Evolutionary conservation across 495 filamentous ascomycete species (phyloP).

Genomic region (Penicillium angulare): DNA sequence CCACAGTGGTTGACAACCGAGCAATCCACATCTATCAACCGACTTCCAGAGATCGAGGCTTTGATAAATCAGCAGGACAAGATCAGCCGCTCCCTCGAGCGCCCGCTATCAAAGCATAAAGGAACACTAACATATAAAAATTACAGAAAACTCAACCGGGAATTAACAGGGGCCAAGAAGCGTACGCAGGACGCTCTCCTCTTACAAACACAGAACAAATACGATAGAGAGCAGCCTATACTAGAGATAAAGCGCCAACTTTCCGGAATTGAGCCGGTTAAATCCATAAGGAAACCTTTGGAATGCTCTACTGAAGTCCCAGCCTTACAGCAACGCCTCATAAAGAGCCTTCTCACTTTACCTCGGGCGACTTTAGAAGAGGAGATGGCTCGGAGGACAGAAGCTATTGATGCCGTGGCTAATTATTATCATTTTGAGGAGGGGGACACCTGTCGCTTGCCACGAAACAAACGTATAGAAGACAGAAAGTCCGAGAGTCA

Average conservation of each 20-base stretch:
- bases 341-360: slow-evolving; percentile 31
- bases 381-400: slow-evolving; percentile 29
- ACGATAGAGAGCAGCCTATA: slow-evolving; percentile 29
- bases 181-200: slow-evolving; percentile 25
- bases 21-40: slow-evolving; percentile 30
- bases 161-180: slow-evolving; percentile 22
- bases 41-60: slow-evolving; percentile 16
- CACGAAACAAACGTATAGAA: slow-evolving; percentile 17
- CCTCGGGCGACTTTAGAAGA: slow-evolving; percentile 29
- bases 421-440: slow-evolving; percentile 34
- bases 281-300: slow-evolving; percentile 13
- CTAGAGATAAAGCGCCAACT: slow-evolving; percentile 25
- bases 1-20: slow-evolving; percentile 27
- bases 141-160: slow-evolving; percentile 26
- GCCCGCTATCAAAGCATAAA: slow-evolving; percentile 16
- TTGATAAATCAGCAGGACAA: slow-evolving; percentile 21
- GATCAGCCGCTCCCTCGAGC: slow-evolving; percentile 12
- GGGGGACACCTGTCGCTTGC: slow-evolving; percentile 22
- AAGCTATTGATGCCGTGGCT: slow-evolving; percentile 32
- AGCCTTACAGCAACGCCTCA: slow-evolving; percentile 26
- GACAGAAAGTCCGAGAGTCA: not conserved
- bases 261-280: slow-evolving; percentile 20
- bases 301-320: slow-evolving; percentile 21
- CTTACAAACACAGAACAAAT: slow-evolving; percentile 21
- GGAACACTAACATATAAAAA: slow-evolving; percentile 22